A percentile compares a stretch with the other conserved stretches of the same genome.
Evolutionary conservation across 2,329 filamentous ascomycete species (phyloP).

Genomic region (Aspergillus pseudoglaucus): DNA sequence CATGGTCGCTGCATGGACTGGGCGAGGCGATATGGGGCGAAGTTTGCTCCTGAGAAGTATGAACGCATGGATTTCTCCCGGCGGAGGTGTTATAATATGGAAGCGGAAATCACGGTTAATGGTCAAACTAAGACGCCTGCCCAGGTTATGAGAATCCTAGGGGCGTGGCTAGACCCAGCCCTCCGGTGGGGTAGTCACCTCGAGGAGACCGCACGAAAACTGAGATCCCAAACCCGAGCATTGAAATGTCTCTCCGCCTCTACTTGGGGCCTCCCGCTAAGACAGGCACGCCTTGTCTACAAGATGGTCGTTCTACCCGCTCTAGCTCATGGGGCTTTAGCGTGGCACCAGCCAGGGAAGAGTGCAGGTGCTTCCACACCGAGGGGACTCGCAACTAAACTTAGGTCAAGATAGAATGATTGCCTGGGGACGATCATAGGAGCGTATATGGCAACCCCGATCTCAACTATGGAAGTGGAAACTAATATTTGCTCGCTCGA

Average conservation of each 20-base stretch:
- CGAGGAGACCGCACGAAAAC: neutral
- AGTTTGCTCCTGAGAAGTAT: conserved; percentile 4
- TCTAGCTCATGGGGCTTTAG: neutral
- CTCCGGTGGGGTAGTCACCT: neutral
- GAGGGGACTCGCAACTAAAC: neutral
- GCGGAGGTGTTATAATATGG: neutral
- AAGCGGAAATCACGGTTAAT: neutral
- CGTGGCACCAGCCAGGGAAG: neutral
- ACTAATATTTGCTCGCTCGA: neutral
- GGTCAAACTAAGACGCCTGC: neutral
- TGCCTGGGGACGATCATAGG: neutral
- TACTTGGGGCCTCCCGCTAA: neutral
- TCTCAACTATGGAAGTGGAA: neutral
- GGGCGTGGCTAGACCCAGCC: neutral
- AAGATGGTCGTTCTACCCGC: neutral
- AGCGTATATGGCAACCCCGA: neutral
- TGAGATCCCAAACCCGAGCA: neutral
- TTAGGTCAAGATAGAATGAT: neutral
- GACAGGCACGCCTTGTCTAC: neutral
- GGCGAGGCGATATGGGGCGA: conserved; percentile 2
- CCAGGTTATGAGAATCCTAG: neutral
- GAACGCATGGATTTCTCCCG: conserved; percentile 3
- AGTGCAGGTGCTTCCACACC: neutral
- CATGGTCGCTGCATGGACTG: neutral
- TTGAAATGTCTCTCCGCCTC: neutral